These are phyloP conservation scores for Alnus rubra DNA, from an alignment of 306 rosid species.

Conservation along the genomic window DNA sequence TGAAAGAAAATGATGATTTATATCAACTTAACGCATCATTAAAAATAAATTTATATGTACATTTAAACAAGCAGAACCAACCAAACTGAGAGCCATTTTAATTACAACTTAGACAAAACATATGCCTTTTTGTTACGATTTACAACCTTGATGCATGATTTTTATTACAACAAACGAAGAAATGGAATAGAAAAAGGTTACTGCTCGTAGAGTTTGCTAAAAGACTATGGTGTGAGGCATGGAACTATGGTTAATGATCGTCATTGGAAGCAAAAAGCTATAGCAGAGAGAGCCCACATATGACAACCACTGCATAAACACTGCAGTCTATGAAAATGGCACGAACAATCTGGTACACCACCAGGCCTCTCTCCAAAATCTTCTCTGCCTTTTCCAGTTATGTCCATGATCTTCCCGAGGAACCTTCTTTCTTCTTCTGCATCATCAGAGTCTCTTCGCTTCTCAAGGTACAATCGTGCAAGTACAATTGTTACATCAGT, in stretches of 20 bases:
- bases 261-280: conserved; percentile 22
- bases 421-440: conserved; percentile 32
- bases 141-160: neutral
- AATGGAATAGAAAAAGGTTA: neutral
- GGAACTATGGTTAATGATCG: too few relatives aligned
- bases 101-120: too few relatives aligned
- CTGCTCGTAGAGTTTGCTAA: too few relatives aligned
- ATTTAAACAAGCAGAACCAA: neutral
- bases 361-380: conserved; percentile 86
- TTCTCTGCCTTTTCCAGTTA: conserved; percentile 60
- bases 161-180: neutral
- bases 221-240: too few relatives aligned
- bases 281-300: conserved; percentile 59
- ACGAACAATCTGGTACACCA: conserved; percentile 67
- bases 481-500: conserved; percentile 62
- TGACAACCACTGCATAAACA: conserved; percentile 67
- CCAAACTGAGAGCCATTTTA: neutral
- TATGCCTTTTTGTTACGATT: too few relatives aligned
- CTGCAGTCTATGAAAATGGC: conserved; percentile 77
- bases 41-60: neutral
- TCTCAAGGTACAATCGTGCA: conserved; percentile 40
- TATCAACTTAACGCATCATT: neutral
- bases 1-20: neutral
- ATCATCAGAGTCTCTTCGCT: conserved; percentile 33
- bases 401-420: conserved; percentile 31